Base-by-base conservation (phyloP, 129 eudicot genomes). In the Tagetes erecta region DNA sequence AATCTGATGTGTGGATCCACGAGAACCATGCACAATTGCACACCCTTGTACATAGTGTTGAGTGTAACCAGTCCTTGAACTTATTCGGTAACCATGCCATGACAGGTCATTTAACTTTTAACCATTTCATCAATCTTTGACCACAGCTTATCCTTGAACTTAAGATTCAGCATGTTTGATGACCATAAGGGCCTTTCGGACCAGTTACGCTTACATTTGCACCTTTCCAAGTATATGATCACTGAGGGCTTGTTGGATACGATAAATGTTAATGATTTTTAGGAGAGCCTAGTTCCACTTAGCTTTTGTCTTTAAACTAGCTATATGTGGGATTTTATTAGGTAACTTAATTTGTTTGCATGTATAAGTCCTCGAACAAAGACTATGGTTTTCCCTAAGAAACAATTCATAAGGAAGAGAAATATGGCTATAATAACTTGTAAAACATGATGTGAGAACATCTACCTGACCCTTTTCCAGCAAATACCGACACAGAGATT, bases 391-490 rank as follows among this genome's bases (percentile, higher is more conserved):
- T 56, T 27, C 36, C 60, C 8, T 0, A 52, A 52, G 14, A 8
- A 52, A 14, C 56, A 12, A 52, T n/a, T 53, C 60, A 0, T 33
- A 5, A 53, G 5, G 60, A 14, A 53, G 33, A 2, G 36, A 1
- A 56, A 56, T 56, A 30, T 2, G 34, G 37, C 14, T 30, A 30
- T 2, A 56, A 59, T 58, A 7, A 59, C 66, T 34, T 34, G 20
- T 34, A 59, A 34, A 34, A 11, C 64, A 6, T 47, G 36, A 47
- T 13, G 30, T 2, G 3, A 62, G 7, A 14, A 8, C 13, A 62
- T 74, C 80, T 83, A 90, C 98, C 93, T 90, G 98, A 27, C 88
- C 98, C 86, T 81, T 70, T 80, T 94, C 98, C 47, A 94, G 89
- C 60, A 94, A 80, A 88, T 90, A 94, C 52, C 93, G 87, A 78